phyloP scores from a whole-genome alignment of 345 rosid genomes.

The Erodium maritimum region DNA sequence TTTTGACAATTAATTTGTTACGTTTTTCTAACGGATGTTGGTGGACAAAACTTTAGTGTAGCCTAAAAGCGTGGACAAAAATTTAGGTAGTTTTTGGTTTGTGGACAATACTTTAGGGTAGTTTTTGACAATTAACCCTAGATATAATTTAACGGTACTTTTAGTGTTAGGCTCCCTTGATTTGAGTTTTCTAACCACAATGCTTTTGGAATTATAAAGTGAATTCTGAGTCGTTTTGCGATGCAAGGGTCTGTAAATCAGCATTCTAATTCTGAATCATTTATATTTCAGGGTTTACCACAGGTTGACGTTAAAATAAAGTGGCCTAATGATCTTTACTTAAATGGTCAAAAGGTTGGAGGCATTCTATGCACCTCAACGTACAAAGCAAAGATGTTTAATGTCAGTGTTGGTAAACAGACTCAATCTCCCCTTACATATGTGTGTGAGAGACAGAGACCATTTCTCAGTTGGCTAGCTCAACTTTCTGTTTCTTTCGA shows the following conservation, averaged over 20 bases:
- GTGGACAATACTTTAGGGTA: no score
- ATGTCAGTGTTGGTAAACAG: slow-evolving; percentile 68
- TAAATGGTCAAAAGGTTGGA: slow-evolving; percentile 80
- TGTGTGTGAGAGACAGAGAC: not conserved
- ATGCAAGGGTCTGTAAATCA: slow-evolving; percentile 7
- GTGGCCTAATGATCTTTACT: slow-evolving; percentile 95
- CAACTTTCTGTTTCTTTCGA: not conserved
- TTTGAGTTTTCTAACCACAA: no score
- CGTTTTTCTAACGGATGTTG: no score
- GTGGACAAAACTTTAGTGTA: no score
- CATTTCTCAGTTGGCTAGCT: slow-evolving; percentile 1
- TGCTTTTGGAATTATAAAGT: not conserved
- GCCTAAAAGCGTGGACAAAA: no score
- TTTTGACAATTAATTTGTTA: no score
- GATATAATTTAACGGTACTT: no score
- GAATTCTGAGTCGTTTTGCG: slow-evolving; percentile 1
- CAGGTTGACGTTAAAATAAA: slow-evolving; percentile 59
- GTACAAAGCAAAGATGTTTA: slow-evolving; percentile 65
- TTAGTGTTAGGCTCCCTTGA: no score
- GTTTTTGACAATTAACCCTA: no score
- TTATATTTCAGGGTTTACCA: slow-evolving; percentile 64
- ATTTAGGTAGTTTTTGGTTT: no score
- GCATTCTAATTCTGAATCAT: slow-evolving; percentile 5
- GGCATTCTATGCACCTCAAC: slow-evolving; percentile 90
- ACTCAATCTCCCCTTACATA: slow-evolving; percentile 7